These are phyloP conservation scores for Wolfiporia cocos DNA, from an alignment of 1,284 basidiomycete genomes.

Conservation along the genomic window DNA sequence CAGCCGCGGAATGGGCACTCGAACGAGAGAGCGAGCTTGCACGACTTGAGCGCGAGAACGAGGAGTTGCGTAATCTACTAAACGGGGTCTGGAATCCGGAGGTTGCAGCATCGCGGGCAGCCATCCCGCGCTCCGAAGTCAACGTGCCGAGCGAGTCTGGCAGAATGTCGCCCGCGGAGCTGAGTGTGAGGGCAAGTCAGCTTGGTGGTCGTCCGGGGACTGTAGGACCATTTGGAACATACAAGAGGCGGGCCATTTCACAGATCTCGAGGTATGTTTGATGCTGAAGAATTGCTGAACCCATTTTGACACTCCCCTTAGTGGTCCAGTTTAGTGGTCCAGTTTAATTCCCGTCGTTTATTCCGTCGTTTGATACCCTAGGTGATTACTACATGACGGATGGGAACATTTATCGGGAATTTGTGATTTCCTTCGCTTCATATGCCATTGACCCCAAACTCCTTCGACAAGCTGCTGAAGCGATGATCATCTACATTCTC, in stretches of 20 bases:
- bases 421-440: too few species aligned
- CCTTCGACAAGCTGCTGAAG: too few species aligned
- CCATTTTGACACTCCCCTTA: too few species aligned
- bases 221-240: conserved; percentile 40
- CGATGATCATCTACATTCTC: too few species aligned
- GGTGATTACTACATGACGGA: too few species aligned
- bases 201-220: conserved; percentile 36
- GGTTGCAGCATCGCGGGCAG: not conserved
- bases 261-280: too few species aligned
- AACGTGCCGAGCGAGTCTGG: conserved; percentile 5
- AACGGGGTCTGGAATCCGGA: conserved; percentile 20
- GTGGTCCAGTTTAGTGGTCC: too few species aligned
- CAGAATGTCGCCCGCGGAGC: conserved; percentile 19
- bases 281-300: too few species aligned
- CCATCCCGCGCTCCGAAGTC: not conserved
- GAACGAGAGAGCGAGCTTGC: conserved; percentile 85
- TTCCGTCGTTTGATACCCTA: too few species aligned
- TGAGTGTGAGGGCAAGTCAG: conserved; percentile 10
- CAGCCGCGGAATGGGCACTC: conserved; percentile 63
- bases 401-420: too few species aligned
- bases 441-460: too few species aligned
- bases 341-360: too few species aligned
- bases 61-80: conserved; percentile 67
- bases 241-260: conserved; percentile 28
- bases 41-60: conserved; percentile 82